A percentile compares a stretch with the other conserved stretches of the same genome.
These are phyloP conservation scores for Monilinia laxa DNA, from an alignment of 2,329 filamentous ascomycete species.

Conservation along the genomic window DNA sequence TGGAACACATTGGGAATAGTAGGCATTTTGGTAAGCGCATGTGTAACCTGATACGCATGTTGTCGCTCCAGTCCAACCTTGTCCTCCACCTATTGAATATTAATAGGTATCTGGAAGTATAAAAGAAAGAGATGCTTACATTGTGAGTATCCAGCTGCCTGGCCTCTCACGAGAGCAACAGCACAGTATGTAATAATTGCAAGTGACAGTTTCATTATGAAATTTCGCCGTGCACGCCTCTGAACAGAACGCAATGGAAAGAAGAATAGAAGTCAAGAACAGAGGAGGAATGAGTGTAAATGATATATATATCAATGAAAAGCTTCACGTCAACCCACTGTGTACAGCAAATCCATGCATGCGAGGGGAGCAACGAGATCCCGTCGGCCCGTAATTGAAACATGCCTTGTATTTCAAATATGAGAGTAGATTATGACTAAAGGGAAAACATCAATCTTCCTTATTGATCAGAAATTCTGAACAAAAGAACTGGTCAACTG, in stretches of 20 bases:
- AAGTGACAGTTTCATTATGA: conserved; percentile 14
- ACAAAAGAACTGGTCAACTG: neutral
- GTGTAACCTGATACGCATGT: conserved; percentile 9
- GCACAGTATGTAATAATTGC: conserved; percentile 10
- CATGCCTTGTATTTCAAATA: too few species aligned
- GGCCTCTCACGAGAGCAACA: conserved; percentile 12
- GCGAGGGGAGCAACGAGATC: neutral
- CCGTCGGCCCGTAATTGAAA: conserved; percentile 6
- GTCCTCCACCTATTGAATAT: conserved; percentile 16
- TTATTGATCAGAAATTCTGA: neutral
- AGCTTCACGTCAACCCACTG: neutral
- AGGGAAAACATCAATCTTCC: neutral
- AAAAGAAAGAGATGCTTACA: neutral
- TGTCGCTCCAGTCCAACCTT: conserved; percentile 11
- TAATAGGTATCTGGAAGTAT: neutral
- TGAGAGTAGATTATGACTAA: too few species aligned
- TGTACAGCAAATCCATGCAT: too few species aligned
- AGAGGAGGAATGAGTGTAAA: neutral
- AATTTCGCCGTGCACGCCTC: neutral
- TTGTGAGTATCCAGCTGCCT: conserved; percentile 9
- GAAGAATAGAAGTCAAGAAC: neutral
- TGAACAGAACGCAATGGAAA: neutral
- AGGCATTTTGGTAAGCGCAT: conserved; percentile 7
- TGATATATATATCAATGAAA: conserved; percentile 10
- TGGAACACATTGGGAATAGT: conserved; percentile 21